Percentiles rank a stretch among this genome's conserved stretches.
Evolutionary conservation across 495 filamentous ascomycete species (phyloP).

Genomic region (Staphylotrichum tortipilum): DNA sequence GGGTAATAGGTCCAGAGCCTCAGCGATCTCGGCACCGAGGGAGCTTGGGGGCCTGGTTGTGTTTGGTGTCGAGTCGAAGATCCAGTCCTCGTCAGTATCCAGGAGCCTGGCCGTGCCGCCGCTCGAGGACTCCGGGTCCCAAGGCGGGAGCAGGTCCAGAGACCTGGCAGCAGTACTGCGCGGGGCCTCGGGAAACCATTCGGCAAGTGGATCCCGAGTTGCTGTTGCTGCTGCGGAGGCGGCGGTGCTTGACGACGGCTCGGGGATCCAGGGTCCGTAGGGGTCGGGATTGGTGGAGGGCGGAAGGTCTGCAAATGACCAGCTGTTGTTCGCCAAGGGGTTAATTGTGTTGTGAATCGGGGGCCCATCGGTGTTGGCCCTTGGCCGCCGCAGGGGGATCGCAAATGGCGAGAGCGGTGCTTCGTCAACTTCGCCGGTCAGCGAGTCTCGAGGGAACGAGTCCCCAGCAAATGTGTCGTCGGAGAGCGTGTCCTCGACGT

Average conservation of each 20-base stretch:
- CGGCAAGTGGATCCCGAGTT: too few relatives aligned
- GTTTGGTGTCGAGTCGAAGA: too few relatives aligned
- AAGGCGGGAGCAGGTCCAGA: too few relatives aligned
- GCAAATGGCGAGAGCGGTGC: constrained; percentile 7
- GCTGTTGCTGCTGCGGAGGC: too few relatives aligned
- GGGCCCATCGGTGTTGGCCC: constrained; percentile 43
- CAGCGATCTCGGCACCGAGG: neutral
- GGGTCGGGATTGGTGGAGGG: neutral
- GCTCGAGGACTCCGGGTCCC: too few relatives aligned
- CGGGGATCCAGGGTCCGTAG: neutral
- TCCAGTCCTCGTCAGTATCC: neutral
- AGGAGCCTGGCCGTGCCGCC: too few relatives aligned
- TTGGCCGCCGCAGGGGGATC: constrained; percentile 13
- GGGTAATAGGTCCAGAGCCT: too few relatives aligned
- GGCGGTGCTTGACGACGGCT: too few relatives aligned
- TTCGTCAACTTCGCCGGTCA: neutral
- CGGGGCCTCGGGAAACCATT: too few relatives aligned
- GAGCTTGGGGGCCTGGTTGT: neutral
- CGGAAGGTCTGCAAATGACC: constrained; percentile 34
- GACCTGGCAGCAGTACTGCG: too few relatives aligned
- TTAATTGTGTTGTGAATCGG: constrained; percentile 25
- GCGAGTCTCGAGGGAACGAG: too few relatives aligned
- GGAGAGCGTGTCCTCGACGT: neutral
- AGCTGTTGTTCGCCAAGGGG: constrained; percentile 42
- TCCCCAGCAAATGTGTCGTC: too few relatives aligned